Base-by-base conservation (phyloP, 1,139 yeast species). In the Magnusiomyces fungicola region DNA sequence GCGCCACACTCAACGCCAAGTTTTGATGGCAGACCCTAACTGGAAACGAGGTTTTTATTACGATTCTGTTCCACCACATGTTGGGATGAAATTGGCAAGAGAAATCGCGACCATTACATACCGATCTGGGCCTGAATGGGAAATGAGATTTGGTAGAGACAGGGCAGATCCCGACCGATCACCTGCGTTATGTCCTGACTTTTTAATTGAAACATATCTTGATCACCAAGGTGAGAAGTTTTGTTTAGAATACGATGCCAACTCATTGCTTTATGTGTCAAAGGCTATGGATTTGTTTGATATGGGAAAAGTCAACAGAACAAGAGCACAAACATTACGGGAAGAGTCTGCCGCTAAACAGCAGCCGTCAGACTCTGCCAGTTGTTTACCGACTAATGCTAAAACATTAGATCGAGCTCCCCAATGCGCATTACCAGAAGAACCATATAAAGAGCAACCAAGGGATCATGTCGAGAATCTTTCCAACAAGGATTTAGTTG, bases 51-150 rank as follows among this genome's bases (percentile, higher is more conserved):
- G 97, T 0, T 83, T 80, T 63, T 89, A 89, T 67, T 89, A 89
- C 62, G 80, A 78, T 54, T 69, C 74, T 6, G 70, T 88, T 0
- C 95, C 95, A 4, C 97, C 97, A 1, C 96, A 89, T 65, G 81
- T 83, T 21, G 97, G 97, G 12, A 89, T 89, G 97, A 90, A 89
- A 63, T 73, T 89, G 46, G 94, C 97, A 1, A 74, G 97, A 55
- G 95, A 88, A 65, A 87, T 89, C 47, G 97, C 96, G 19, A 89
- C 97, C 0, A 88, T 90, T 45, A 88, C 97, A 0, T 89, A 89
- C 65, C 75, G 97, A 57, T 86, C 95, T 1, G 97, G 97, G 0
- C 97, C 97, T 1, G 97, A 89, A 66, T 89, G 97, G 97, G 97
- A 89, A 63, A 79, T 81, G 58, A 70, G 97, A 52, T 89, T 89